Percentiles rank a stretch among this genome's conserved stretches.
phyloP scores from a whole-genome alignment of 2,329 filamentous ascomycete species.

The Pleomassaria siparia region DNA sequence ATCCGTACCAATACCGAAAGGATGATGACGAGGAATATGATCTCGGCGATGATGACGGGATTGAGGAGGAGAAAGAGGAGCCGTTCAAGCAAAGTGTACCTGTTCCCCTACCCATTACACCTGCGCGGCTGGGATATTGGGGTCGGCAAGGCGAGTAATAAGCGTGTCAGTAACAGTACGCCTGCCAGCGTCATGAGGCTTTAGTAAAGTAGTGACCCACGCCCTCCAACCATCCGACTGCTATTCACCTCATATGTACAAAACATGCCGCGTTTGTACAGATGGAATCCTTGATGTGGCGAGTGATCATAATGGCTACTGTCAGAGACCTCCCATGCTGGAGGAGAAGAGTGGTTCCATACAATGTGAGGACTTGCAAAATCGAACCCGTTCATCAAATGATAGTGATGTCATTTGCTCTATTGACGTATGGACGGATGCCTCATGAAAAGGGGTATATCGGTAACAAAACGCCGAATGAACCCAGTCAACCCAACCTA shows the following conservation, averaged over 20 bases:
- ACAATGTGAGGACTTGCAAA: no score
- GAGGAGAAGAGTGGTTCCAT: no score
- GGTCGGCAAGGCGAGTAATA: not conserved
- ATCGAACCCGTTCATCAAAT: no score
- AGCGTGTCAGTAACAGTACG: no score
- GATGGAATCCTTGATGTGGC: no score
- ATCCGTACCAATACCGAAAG: slow-evolving; percentile 45
- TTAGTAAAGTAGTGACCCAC: no score
- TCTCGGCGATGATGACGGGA: slow-evolving; percentile 26
- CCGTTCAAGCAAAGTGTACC: not conserved
- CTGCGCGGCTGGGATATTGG: not conserved
- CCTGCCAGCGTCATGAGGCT: no score
- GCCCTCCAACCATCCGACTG: no score
- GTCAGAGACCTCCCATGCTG: no score
- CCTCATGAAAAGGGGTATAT: slow-evolving; percentile 1
- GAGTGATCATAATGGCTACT: no score
- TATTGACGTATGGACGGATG: not conserved
- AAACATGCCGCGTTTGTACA: no score
- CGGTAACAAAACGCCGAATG: not conserved
- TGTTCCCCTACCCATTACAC: not conserved
- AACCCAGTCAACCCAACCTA: not conserved
- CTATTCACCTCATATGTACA: no score
- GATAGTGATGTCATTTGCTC: not conserved
- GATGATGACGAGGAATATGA: slow-evolving; percentile 44
- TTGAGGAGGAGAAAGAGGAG: slow-evolving; percentile 12